phyloP scores from a whole-genome alignment of 1,284 basidiomycete genomes.

The Porphyrellus sp. region DNA sequence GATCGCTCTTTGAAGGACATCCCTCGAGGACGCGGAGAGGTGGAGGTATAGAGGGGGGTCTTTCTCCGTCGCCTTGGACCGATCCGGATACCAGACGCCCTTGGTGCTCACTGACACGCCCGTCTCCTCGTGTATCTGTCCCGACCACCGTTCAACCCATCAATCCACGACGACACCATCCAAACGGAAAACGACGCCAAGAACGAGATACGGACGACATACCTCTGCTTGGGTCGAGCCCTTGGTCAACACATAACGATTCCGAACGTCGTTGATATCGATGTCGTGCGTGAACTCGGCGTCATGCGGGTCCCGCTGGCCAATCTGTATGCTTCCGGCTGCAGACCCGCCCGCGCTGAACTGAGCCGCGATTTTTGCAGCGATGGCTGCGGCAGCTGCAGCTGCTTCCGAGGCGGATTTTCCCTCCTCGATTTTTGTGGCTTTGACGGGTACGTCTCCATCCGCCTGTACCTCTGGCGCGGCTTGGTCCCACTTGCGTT shows the following conservation, averaged over 20 bases:
- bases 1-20: constrained; percentile 78
- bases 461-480: constrained; percentile 40
- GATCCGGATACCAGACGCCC: constrained; percentile 92
- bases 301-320: constrained; percentile 68
- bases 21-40: constrained; percentile 80
- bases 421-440: constrained; percentile 52
- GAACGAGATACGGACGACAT: constrained; percentile 29
- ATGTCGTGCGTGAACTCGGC: constrained; percentile 88
- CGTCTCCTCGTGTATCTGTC: constrained; percentile 84
- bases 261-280: constrained; percentile 96
- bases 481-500: constrained; percentile 72
- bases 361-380: constrained; percentile 88
- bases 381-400: constrained; percentile 81
- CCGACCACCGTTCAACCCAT: constrained; percentile 4
- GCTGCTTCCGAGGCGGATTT: constrained; percentile 73
- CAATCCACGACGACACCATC: neutral
- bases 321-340: constrained; percentile 43
- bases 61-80: constrained; percentile 82
- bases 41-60: constrained; percentile 96
- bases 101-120: constrained; percentile 89
- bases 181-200: neutral
- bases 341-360: constrained; percentile 51
- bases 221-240: constrained; percentile 91
- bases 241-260: constrained; percentile 94
- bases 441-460: constrained; percentile 43